These are phyloP conservation scores for Pseudevernia furfuracea DNA, from an alignment of 495 filamentous ascomycete genomes.

Conservation along the genomic window DNA sequence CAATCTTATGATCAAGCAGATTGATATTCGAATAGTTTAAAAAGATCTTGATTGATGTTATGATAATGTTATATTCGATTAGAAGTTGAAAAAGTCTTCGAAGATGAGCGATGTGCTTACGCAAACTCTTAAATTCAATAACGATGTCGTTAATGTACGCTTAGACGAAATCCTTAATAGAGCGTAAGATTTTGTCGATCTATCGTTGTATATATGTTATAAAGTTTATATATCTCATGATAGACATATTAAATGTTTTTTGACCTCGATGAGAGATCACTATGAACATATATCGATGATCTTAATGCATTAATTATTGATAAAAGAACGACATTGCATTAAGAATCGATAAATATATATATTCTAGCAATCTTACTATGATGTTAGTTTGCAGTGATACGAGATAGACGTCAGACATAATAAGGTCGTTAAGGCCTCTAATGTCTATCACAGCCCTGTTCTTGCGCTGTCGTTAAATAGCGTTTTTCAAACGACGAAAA, in stretches of 20 bases:
- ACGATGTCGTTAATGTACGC: constrained; percentile 18
- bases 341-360: too few relatives aligned
- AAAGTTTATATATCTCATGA: not conserved
- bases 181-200: not conserved
- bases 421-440: too few relatives aligned
- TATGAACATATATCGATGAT: too few relatives aligned
- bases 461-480: too few relatives aligned
- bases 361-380: too few relatives aligned
- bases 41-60: constrained; percentile 7
- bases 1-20: not conserved
- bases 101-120: not conserved
- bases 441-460: too few relatives aligned
- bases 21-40: constrained; percentile 7
- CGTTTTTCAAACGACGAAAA: too few relatives aligned
- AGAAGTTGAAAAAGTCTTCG: not conserved
- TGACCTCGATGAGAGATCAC: not conserved
- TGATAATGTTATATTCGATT: not conserved
- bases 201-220: not conserved
- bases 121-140: not conserved
- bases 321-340: too few relatives aligned
- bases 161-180: not conserved
- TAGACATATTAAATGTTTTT: not conserved
- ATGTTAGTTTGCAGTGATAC: too few relatives aligned
- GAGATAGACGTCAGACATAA: too few relatives aligned
- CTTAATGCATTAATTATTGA: too few relatives aligned